phyloP scores from a whole-genome alignment of 163 green algal species.

The Coccomyxa subellipsoidea region DNA sequence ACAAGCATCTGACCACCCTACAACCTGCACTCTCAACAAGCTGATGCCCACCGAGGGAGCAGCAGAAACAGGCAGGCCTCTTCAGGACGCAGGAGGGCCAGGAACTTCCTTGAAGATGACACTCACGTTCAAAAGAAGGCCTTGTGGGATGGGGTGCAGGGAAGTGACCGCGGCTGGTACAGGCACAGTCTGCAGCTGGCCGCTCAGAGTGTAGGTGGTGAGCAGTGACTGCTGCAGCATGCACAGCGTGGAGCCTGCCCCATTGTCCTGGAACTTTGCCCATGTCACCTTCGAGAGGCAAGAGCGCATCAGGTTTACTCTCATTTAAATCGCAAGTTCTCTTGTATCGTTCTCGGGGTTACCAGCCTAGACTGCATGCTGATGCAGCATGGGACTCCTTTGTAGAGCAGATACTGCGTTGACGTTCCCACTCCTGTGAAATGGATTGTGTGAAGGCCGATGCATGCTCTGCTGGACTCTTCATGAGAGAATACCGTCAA shows the following conservation, averaged over 20 bases:
- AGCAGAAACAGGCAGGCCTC: no score
- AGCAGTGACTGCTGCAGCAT: slow-evolving; percentile 48
- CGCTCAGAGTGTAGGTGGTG: slow-evolving; percentile 37
- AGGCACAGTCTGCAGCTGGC: slow-evolving; percentile 44
- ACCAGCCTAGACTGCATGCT: no score
- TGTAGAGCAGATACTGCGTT: not conserved
- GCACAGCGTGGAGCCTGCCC: slow-evolving; percentile 33
- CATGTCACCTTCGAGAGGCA: not conserved
- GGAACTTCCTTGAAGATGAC: not conserved
- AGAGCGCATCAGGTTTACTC: not conserved
- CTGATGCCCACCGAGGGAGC: no score
- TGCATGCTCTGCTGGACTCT: not conserved
- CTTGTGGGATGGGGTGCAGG: slow-evolving; percentile 48
- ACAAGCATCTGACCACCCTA: no score
- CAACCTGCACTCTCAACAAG: no score
- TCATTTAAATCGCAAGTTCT: no score
- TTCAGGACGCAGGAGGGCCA: not conserved
- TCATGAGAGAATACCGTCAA: no score
- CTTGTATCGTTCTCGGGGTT: no score
- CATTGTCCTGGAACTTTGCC: not conserved
- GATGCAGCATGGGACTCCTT: no score
- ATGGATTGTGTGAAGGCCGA: no score
- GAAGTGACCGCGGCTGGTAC: slow-evolving; percentile 36
- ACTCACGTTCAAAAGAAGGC: slow-evolving; percentile 39
- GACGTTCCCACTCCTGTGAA: no score